phyloP scores from a whole-genome alignment of 2,329 filamentous ascomycete genomes.

The Helicocarpus griseus region DNA sequence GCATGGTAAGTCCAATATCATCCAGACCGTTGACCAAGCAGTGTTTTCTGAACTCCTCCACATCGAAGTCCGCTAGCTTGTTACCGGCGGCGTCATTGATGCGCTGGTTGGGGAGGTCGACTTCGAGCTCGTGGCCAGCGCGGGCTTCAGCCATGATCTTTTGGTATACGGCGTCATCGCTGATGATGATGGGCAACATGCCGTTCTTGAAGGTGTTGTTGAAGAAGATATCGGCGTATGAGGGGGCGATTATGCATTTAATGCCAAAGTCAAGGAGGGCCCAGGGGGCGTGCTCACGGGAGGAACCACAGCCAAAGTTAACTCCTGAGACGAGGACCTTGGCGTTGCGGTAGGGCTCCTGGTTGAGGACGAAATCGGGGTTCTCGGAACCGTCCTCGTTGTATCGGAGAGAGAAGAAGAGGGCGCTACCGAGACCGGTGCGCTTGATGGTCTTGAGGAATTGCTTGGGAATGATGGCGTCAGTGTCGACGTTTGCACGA shows the following conservation, averaged over 20 bases:
- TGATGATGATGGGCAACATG: conserved; percentile 80
- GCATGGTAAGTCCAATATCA: conserved; percentile 90
- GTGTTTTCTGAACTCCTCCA: conserved; percentile 90
- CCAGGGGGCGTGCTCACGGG: conserved; percentile 94
- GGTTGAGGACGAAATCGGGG: conserved; percentile 77
- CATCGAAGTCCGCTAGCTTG: conserved; percentile 68
- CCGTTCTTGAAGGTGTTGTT: conserved; percentile 99
- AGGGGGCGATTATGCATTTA: conserved; percentile 82
- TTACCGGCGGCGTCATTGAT: conserved; percentile 68
- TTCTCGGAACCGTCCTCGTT: conserved; percentile 65
- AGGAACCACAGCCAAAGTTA: conserved; percentile 93
- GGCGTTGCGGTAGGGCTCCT: conserved; percentile 69
- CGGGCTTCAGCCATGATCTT: conserved; percentile 66
- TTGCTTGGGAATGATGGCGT: conserved; percentile 98
- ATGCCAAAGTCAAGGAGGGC: conserved; percentile 95
- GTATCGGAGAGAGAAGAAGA: conserved; percentile 80
- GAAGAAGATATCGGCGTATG: conserved; percentile 89
- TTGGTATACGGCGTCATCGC: conserved; percentile 55
- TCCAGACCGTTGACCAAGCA: conserved; percentile 89
- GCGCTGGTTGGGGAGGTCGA: conserved; percentile 76
- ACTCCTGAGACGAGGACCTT: conserved; percentile 87
- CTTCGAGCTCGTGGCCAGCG: conserved; percentile 73
- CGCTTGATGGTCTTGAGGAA: conserved; percentile 99
- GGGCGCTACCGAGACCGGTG: conserved; percentile 76
- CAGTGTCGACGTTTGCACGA: conserved; percentile 89